Evolutionary conservation across 805 yeast species (phyloP).

Genomic region (Yamadazyma laniorum): DNA sequence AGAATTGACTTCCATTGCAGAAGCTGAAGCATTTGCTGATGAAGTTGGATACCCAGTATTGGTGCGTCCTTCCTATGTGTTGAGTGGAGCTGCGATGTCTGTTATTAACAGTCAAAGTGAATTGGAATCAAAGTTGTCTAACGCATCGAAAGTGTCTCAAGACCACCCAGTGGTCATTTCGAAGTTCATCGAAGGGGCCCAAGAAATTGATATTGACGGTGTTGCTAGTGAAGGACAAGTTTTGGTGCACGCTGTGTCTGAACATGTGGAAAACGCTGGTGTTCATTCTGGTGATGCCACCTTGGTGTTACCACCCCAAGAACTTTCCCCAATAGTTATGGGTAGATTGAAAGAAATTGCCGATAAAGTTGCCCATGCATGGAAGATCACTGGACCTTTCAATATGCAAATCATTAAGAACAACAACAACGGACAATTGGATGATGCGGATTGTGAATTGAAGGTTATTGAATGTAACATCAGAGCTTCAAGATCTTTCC

Average conservation of each 20-base stretch:
- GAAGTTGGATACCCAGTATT: constrained; percentile 92
- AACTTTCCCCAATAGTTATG: constrained; percentile 67
- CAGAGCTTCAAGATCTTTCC: constrained; percentile 99
- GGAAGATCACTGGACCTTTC: constrained; percentile 95
- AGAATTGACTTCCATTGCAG: constrained; percentile 82
- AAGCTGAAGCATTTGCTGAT: constrained; percentile 81
- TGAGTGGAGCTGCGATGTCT: constrained; percentile 98
- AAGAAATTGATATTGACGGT: constrained; percentile 98
- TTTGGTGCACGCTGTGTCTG: constrained; percentile 96
- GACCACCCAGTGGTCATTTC: constrained; percentile 98
- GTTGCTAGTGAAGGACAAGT: constrained; percentile 94
- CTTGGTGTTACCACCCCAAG: constrained; percentile 94
- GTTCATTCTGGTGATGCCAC: constrained; percentile 99
- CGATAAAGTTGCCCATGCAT: constrained; percentile 91
- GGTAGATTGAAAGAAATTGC: constrained; percentile 81
- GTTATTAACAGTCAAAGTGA: constrained; percentile 80
- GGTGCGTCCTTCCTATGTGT: constrained; percentile 95
- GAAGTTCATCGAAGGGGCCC: constrained; percentile 93
- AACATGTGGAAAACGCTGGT: constrained; percentile 99
- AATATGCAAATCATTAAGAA: constrained; percentile 93
- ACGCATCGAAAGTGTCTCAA: constrained; percentile 89
- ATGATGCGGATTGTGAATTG: constrained; percentile 39
- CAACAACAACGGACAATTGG: constrained; percentile 56
- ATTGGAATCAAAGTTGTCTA: constrained; percentile 74
- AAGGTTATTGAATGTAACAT: constrained; percentile 98